Percentiles rank a stretch among this genome's conserved stretches.
These are phyloP conservation scores for Dichotomopilus funicola DNA, from an alignment of 2,329 filamentous ascomycete species.

Conservation along the genomic window DNA sequence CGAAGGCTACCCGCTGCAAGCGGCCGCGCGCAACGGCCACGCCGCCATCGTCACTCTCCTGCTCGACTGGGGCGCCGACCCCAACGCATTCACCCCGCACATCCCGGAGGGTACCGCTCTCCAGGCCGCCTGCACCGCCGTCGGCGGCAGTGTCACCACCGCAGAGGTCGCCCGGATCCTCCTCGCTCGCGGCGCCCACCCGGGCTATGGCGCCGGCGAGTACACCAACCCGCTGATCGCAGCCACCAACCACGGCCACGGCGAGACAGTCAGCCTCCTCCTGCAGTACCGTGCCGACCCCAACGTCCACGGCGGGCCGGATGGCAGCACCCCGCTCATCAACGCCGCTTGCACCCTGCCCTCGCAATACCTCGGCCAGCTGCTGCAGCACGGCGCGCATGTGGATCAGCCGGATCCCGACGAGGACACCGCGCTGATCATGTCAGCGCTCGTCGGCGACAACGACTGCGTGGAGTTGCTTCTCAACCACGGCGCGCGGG, in stretches of 20 bases:
- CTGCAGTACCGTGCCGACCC: not conserved
- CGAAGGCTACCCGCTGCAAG: not conserved
- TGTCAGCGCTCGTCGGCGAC: not conserved
- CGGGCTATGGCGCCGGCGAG: not conserved
- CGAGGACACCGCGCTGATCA: not conserved
- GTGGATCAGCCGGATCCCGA: not conserved
- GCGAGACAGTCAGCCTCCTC: not conserved
- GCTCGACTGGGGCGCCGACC: not conserved
- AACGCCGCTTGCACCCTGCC: not conserved
- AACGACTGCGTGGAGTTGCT: not conserved
- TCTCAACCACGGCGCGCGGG: not conserved
- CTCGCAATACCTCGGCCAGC: not conserved
- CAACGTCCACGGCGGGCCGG: not conserved
- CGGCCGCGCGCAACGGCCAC: not conserved
- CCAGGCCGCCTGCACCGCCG: not conserved
- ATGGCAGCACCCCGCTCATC: not conserved
- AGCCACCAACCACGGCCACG: not conserved
- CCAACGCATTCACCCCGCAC: not conserved
- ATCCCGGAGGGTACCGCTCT: not conserved
- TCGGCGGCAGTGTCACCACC: not conserved
- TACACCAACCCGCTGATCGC: not conserved
- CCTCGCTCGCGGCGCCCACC: not conserved
- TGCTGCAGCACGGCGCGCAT: not conserved
- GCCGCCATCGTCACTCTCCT: not conserved
- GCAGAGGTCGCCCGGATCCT: not conserved